A percentile compares a stretch with the other conserved stretches of the same genome.
Conservation (phyloP, 768 basidiomycete genomes). For the Scleroderma bovista region DNA sequence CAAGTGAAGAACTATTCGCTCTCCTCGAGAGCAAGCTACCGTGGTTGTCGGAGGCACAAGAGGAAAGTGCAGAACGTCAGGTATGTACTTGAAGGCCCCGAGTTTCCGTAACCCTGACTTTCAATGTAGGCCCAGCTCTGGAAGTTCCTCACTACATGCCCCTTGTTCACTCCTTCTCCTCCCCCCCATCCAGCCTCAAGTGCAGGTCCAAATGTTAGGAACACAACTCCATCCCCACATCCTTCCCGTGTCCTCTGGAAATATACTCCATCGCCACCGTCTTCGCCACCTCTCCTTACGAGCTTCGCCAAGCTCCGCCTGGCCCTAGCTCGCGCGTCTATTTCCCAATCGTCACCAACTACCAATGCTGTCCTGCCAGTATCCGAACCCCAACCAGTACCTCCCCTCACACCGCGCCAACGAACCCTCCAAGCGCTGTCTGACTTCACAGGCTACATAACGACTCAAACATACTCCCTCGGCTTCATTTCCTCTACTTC, state of each 20-base stretch:
- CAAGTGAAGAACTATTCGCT: slow-evolving; percentile 55
- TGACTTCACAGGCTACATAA: slow-evolving; percentile 76
- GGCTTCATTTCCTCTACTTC: background rate
- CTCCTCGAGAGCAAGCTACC: slow-evolving; percentile 52
- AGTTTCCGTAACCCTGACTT: background rate
- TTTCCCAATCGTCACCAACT: slow-evolving; percentile 1
- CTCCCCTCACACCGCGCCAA: slow-evolving; percentile 39
- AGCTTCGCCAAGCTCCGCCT: slow-evolving; percentile 16
- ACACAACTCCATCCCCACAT: slow-evolving; percentile 3
- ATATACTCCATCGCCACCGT: slow-evolving; percentile 28
- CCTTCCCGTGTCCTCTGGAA: slow-evolving; percentile 33
- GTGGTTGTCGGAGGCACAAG: slow-evolving; percentile 50
- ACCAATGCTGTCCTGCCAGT: slow-evolving; percentile 7
- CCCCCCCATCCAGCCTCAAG: slow-evolving; percentile 4
- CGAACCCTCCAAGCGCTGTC: slow-evolving; percentile 61
- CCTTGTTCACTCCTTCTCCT: slow-evolving; percentile 43
- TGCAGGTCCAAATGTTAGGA: no score
- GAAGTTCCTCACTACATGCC: slow-evolving; percentile 47
- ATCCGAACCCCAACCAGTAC: background rate
- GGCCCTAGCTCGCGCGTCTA: slow-evolving; percentile 16
- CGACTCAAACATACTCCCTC: slow-evolving; percentile 58
- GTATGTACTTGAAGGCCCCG: slow-evolving; percentile 30
- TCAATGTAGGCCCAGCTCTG: slow-evolving; percentile 46
- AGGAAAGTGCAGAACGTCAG: slow-evolving; percentile 49
- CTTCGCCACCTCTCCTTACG: slow-evolving; percentile 25